These are phyloP conservation scores for Cnidoscolus chayamansa DNA, from an alignment of 441 rosid species.

Conservation along the genomic window DNA sequence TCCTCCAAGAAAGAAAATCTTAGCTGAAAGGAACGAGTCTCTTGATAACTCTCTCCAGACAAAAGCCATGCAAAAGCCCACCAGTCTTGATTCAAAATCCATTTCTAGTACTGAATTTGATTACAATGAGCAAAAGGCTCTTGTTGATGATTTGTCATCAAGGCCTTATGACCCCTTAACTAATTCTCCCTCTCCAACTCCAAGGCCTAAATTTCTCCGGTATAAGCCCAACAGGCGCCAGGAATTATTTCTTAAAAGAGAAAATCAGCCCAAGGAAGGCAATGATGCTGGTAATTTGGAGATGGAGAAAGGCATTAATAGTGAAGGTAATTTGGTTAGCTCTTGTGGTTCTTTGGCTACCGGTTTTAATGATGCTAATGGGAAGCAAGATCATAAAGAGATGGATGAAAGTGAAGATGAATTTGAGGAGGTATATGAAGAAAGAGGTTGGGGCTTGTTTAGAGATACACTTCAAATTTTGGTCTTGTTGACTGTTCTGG, in stretches of 20 bases:
- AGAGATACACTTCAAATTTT: slow-evolving; percentile 25
- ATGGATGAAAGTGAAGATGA: slow-evolving; percentile 29
- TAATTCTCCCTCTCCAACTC: slow-evolving; percentile 38
- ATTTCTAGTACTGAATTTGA: slow-evolving; percentile 5
- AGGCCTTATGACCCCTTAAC: slow-evolving; percentile 30
- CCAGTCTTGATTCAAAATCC: slow-evolving; percentile 17
- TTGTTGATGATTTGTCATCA: slow-evolving; percentile 19
- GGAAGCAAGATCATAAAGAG: slow-evolving; percentile 23
- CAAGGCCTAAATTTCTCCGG: slow-evolving; percentile 48
- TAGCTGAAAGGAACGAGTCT: slow-evolving; percentile 36
- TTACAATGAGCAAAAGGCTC: slow-evolving; percentile 5
- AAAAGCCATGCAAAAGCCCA: background rate
- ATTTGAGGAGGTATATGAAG: slow-evolving; percentile 35
- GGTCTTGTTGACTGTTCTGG: slow-evolving; percentile 28
- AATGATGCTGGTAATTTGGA: slow-evolving; percentile 11
- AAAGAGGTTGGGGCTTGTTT: slow-evolving; percentile 28
- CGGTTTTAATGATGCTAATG: slow-evolving; percentile 11
- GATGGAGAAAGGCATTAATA: slow-evolving; percentile 2
- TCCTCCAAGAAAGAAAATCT: slow-evolving; percentile 36
- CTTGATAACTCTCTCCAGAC: slow-evolving; percentile 18
- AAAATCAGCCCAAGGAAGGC: slow-evolving; percentile 23
- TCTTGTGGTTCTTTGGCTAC: slow-evolving; percentile 16
- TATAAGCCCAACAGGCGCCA: slow-evolving; percentile 38
- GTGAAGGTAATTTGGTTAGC: slow-evolving; percentile 19
- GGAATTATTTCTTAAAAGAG: slow-evolving; percentile 28